Conservation (phyloP, 2,329 filamentous ascomycete species). For the Pseudogymnoascus destructans region DNA sequence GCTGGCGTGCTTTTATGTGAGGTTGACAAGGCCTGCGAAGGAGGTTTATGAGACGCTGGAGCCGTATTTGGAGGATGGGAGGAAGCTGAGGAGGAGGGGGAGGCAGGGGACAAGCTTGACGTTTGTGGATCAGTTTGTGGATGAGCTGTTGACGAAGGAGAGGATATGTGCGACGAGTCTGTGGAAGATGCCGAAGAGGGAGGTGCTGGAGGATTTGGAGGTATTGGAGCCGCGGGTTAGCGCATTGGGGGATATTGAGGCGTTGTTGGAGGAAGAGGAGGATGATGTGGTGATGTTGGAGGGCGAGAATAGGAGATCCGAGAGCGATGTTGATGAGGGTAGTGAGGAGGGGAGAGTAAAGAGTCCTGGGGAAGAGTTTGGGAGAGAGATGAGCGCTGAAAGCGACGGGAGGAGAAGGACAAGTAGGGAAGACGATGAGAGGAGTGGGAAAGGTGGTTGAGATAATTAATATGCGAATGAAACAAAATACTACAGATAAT, state of each 20-base stretch:
- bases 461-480: conserved; percentile 10
- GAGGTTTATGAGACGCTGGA: conserved; percentile 73
- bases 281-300: conserved; percentile 29
- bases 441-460: not conserved
- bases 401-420: not conserved
- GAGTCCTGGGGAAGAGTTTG: conserved; percentile 8
- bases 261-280: conserved; percentile 49
- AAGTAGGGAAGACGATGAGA: not conserved
- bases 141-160: conserved; percentile 79
- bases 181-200: conserved; percentile 77
- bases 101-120: conserved; percentile 65
- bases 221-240: conserved; percentile 75
- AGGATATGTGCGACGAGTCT: conserved; percentile 82
- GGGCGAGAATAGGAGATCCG: conserved; percentile 1
- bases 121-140: conserved; percentile 82
- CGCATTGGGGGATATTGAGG: conserved; percentile 67
- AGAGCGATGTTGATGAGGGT: not conserved
- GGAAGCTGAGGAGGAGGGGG: conserved; percentile 69
- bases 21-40: conserved; percentile 69
- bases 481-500: not conserved
- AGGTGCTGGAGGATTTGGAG: conserved; percentile 78
- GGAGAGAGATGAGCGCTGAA: conserved; percentile 3
- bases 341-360: not conserved
- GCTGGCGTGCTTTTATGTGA: conserved; percentile 84
- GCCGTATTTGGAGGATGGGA: conserved; percentile 64